Base-by-base conservation (phyloP, 495 filamentous ascomycete genomes). In the Aspergillus affinis region DNA sequence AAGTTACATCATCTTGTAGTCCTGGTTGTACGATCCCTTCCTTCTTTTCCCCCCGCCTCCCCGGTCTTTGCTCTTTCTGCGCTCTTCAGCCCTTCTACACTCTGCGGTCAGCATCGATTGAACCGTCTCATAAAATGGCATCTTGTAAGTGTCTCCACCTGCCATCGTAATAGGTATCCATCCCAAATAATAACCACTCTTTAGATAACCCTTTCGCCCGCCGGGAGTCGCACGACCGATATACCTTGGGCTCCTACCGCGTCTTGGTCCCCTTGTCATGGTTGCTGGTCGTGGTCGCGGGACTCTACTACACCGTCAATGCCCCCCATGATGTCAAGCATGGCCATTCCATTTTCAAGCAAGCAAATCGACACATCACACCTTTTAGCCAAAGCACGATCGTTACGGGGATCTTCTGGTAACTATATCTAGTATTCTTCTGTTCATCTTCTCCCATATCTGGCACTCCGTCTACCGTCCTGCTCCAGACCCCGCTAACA, bases 351-450 rank as follows among this genome's bases (percentile, higher is more conserved):
- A 88, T 92, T 62, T 92, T 88, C 88, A 81, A 82, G 44, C 85
- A 91, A 67, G 91, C 89, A 65, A 72, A 78, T 58, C 72, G 70
- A 47, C 82, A 86, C 61, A 72, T 72, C 47, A 92, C 91, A 2
- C 86, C 89, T 0, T 97, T 96, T 73, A 85, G 88, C 19, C 78
- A 90, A 71, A 90, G 88, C 72, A 73, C 80, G 10, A 72, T 87
- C 63, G 85, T 94, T 60, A 84, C 86, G 13, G 83, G 79, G 36
- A 80, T 94, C 61, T 97, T 91, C 78, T 96, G 90, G 90, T 91
- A 76, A 32, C 20, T 8, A 41, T 41, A 4, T 1, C 12, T 10
- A 10, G 45, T 27, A n/a, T 45, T 2, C 26, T 6, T 21, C 47
- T 41, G 29, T 26, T 44, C n/a, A 6, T 9, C 23, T 51, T 36